phyloP scores from a whole-genome alignment of 2,329 filamentous ascomycete species.

The Sphaceloma murrayae region DNA sequence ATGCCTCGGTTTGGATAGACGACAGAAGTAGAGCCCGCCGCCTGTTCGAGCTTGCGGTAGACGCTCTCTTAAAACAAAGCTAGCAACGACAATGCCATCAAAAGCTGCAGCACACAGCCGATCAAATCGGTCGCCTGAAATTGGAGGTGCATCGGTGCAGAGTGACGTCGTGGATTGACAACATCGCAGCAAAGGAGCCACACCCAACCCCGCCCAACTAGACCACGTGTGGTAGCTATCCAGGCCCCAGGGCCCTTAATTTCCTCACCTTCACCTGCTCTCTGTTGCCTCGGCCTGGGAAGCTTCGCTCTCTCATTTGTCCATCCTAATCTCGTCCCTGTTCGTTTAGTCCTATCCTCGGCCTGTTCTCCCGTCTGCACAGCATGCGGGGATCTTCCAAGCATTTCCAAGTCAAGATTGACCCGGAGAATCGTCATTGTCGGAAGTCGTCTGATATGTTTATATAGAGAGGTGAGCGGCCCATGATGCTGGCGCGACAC shows the following conservation, averaged over 20 bases:
- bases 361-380: constrained; percentile 1
- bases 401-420: constrained; percentile 2
- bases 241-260: constrained; percentile 1
- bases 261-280: constrained; percentile 1
- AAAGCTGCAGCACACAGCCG: too few relatives aligned
- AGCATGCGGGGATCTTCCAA: neutral
- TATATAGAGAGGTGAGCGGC: constrained; percentile 3
- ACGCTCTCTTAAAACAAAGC: too few relatives aligned
- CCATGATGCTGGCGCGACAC: neutral
- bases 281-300: constrained; percentile 8
- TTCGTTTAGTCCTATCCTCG: constrained; percentile 8
- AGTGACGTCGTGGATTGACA: constrained; percentile 12
- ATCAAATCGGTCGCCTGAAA: neutral
- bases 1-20: too few relatives aligned
- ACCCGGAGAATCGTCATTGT: constrained; percentile 7
- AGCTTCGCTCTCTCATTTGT: constrained; percentile 3
- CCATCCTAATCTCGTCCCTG: neutral
- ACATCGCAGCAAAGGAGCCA: neutral
- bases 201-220: constrained; percentile 7
- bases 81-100: too few relatives aligned
- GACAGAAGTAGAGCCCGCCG: too few relatives aligned
- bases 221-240: constrained; percentile 14
- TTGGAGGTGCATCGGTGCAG: neutral
- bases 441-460: neutral
- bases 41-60: too few relatives aligned